Base-by-base conservation (phyloP, 805 yeast species). In the Candida railenensis region DNA sequence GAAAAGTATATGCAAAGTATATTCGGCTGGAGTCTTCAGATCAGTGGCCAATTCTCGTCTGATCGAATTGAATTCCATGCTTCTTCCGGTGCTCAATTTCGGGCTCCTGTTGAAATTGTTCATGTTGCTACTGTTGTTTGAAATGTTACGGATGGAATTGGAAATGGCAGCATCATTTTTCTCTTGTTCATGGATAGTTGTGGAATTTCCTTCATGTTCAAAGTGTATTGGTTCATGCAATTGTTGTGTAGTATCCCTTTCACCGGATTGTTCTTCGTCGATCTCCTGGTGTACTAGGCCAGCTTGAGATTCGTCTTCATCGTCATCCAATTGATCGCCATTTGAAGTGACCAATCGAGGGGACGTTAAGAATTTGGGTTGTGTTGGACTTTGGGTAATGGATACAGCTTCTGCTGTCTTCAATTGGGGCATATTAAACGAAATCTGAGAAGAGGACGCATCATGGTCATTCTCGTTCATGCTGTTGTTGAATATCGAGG, bases 1-100 rank as follows among this genome's bases (percentile, higher is more conserved):
- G 62, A 95, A 95, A 36, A 95, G 76, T 21, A 95, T 90, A 64
- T 95, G 97, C 45, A 95, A 71, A 0, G 98, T 94, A 61, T 94
- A 94, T 57, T 91, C 97, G 0, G 92, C 85, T 0, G 91, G 88
- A 22, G 85, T 76, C 58, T 85, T 83, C 61, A 78, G 72, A 48
- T 83, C 88, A 0, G 85, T 69, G 7, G 76, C 77, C 40, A 70
- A 56, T 9, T 62, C 70, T 48, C 61, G 58, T 22, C 75, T 61
- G 46, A 67, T 55, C 3, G 62, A 52, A 15, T 16, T 28, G 34
- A 36, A 20, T 14, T 36, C 39, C 14, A 7, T 22, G 39, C 39
- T 19, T 20, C 19, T 14, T 18, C 21, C 39, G 8, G 18, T 9
- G 16, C 21, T 36, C 22, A 36, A 18, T 36, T 36, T 36, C 3